Base-by-base conservation (phyloP, 345 rosid species). In the Sisymbrium altissimum region DNA sequence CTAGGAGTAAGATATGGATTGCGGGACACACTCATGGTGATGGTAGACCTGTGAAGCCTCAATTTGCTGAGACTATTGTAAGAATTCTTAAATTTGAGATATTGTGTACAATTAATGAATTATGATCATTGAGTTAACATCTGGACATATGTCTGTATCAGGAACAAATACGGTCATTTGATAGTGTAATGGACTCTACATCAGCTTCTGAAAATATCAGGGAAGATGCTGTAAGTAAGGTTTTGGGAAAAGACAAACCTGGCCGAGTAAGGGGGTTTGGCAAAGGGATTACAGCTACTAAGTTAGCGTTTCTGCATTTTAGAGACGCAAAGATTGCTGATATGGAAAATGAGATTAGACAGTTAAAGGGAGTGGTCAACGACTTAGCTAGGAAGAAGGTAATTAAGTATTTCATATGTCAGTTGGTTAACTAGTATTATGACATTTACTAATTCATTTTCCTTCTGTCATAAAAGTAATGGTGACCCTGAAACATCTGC, bases 301-400 rank as follows among this genome's bases (percentile, higher is more conserved):
- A 59, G 45, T 0, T 59, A 17, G 30, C 18, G 15, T 41, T 13
- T 41, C 6, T 14, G 5, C 45, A 41, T 0, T 13, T 7, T 41
- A 41, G 45, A 41, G 45, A 35, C 45, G 45, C 45, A 41, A 41
- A 41, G 45, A 41, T 41, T 13, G 45, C 45, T 3, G 45, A 41
- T 3, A 13, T 41, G 45, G 9, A 35, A 35, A 35, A 2, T 8
- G 38, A 35, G 38, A 35, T 35, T 35, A 7, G 4, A 13, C 1
- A 13, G 17, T 13, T 41, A 41, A 41, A 41, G 45, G 45, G 17
- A 4, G 17, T 58, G 14, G 4, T 58, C 2, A 0, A 11, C 3
- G 14, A 56, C 62, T 61, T 61, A 61, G 66, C 33, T 61, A 49
- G 66, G 12, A 61, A 61, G 6, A 61, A 61, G 49, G 66, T 61